Percentiles rank a stretch among this genome's conserved stretches.
phyloP scores from a whole-genome alignment of 1,284 basidiomycete species.

The Takashimella tepidaria region DNA sequence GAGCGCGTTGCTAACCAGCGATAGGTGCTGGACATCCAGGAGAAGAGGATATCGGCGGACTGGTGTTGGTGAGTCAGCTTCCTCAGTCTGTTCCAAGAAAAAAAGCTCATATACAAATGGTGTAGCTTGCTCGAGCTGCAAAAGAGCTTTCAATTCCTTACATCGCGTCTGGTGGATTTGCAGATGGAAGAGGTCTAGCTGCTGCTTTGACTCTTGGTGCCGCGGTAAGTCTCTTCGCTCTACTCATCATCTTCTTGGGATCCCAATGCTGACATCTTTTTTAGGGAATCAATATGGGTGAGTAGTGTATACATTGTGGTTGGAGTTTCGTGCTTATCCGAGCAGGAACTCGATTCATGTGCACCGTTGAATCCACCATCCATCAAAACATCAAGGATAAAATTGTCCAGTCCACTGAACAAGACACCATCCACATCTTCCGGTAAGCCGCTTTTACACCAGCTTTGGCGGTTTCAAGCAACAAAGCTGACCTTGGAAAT shows the following conservation, averaged over 20 bases:
- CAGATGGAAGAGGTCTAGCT: slow-evolving; percentile 74
- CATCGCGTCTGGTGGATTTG: slow-evolving; percentile 83
- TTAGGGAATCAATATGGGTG: slow-evolving; percentile 80
- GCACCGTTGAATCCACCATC: slow-evolving; percentile 61
- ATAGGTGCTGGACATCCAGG: slow-evolving; percentile 80
- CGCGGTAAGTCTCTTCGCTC: slow-evolving; percentile 52
- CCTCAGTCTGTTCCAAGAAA: not conserved
- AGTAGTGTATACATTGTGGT: slow-evolving; percentile 20
- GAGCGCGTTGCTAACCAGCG: slow-evolving; percentile 50
- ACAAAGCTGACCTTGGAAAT: slow-evolving; percentile 1
- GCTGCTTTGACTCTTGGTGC: slow-evolving; percentile 79
- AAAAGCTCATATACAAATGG: too few relatives aligned
- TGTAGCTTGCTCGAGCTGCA: slow-evolving; percentile 80
- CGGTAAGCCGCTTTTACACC: slow-evolving; percentile 47
- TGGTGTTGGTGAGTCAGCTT: slow-evolving; percentile 64
- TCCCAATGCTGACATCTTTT: not conserved
- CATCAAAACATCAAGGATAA: slow-evolving; percentile 86
- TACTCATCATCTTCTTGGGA: not conserved
- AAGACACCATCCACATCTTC: slow-evolving; percentile 81
- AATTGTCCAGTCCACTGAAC: slow-evolving; percentile 76
- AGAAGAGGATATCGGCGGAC: slow-evolving; percentile 86
- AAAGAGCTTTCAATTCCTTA: slow-evolving; percentile 79
- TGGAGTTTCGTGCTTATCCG: not conserved
- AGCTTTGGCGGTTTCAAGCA: not conserved
- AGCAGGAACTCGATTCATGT: slow-evolving; percentile 37